Base-by-base conservation (phyloP, 306 rosid species). In the Dalbergia cultrata region DNA sequence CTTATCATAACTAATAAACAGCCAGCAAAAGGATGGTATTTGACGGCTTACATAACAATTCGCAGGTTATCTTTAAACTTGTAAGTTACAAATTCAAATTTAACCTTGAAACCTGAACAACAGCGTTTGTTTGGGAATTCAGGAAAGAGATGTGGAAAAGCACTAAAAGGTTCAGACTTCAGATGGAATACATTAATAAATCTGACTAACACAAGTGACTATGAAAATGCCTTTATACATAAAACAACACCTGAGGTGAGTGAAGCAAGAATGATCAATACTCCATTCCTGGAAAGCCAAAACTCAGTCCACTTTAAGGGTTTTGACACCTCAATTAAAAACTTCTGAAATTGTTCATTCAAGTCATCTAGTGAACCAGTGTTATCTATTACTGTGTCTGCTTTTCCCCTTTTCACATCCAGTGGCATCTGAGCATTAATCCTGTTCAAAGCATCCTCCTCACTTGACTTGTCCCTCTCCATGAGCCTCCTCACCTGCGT, bases 291-390 rank as follows among this genome's bases (percentile, higher is more conserved):
- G 4, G 92, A 93, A 84, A 83, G 89, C 92, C 86, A 79, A 72
- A 90, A 93, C 77, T 93, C 93, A 7, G 68, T 73, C 98, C 97
- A 92, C 6, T 90, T 87, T 88, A 93, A 83, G 64, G 94, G 98
- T 78, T 70, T 88, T 9, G 89, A 80, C 56, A 93, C 88, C 80
- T 84, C 93, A 62, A 64, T 49, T 22, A 92, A n/a, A 45, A 92
- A 90, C 31, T 84, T 89, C 47, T 7, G 79, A 77, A 92, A 96
- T 14, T 88, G 90, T 49, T 82, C 84, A 18, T 82, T 82, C 87
- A 96, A 79, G 70, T 92, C 94, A 53, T 90, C 94, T 3, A 88
- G 84, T 2, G 97, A 89, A 56, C 97, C 92, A n/a, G 83, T 88
- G 85, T 93, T 96, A 31, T 89, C 94, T 7, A 93, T 86, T 58